Conservation (phyloP, 225 moss, liverwort and hornwort species). For the Polytrichum commune region DNA sequence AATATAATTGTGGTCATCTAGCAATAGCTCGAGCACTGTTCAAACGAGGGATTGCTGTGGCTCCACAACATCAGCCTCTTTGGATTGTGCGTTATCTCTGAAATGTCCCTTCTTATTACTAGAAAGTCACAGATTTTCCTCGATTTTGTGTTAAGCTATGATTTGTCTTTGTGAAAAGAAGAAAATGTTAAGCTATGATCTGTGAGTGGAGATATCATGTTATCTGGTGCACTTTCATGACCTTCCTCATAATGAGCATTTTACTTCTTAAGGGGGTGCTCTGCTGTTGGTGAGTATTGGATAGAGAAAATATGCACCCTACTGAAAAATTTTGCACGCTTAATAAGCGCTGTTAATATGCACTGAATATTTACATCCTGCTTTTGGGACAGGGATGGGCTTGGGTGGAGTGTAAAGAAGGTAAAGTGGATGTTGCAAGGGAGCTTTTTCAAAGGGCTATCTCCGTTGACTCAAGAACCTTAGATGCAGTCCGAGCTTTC, state of each 20-base stretch:
- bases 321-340: no score
- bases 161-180: no score
- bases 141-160: not conserved
- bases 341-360: no score
- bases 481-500: constrained; percentile 96
- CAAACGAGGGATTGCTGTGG: constrained; percentile 67
- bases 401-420: constrained; percentile 97
- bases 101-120: not conserved
- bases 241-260: no score
- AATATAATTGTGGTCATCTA: constrained; percentile 75
- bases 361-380: no score
- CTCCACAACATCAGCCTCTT: constrained; percentile 85
- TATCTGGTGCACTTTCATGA: no score
- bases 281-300: no score
- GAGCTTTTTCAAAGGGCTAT: constrained; percentile 94
- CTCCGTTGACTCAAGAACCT: constrained; percentile 67
- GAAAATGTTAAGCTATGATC: no score
- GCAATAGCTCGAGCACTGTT: constrained; percentile 68
- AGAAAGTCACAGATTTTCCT: not conserved
- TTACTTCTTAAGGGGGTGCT: no score
- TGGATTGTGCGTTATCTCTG: constrained; percentile 74
- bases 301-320: no score
- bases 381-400: constrained; percentile 75
- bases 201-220: no score
- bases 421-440: constrained; percentile 71